phyloP scores from a whole-genome alignment of 495 filamentous ascomycete species.

The Pyronema omphalodes region DNA sequence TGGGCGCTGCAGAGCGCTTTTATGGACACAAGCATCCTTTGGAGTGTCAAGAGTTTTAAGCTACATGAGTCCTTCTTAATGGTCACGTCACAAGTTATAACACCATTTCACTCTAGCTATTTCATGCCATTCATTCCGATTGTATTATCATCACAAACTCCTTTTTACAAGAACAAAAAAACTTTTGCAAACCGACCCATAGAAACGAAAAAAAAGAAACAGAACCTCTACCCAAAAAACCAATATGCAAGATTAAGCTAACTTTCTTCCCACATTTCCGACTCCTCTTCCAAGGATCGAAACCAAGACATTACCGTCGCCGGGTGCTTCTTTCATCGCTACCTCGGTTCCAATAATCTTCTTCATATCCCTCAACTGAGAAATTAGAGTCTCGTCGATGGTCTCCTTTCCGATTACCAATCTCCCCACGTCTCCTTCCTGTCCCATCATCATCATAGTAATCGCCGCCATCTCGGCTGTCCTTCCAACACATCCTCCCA shows the following conservation, averaged over 20 bases:
- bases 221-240: neutral
- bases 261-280: slow-evolving; percentile 87
- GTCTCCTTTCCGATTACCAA: slow-evolving; percentile 51
- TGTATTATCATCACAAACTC: too few relatives aligned
- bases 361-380: slow-evolving; percentile 62
- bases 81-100: too few relatives aligned
- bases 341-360: slow-evolving; percentile 72
- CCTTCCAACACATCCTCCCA: slow-evolving; percentile 63
- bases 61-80: too few relatives aligned
- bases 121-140: too few relatives aligned
- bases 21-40: too few relatives aligned
- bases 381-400: slow-evolving; percentile 60
- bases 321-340: slow-evolving; percentile 63
- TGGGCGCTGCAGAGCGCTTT: too few relatives aligned
- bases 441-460: slow-evolving; percentile 90
- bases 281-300: slow-evolving; percentile 87
- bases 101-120: too few relatives aligned
- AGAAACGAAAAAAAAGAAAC: neutral
- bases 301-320: slow-evolving; percentile 59
- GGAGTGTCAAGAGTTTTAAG: too few relatives aligned
- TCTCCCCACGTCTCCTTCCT: slow-evolving; percentile 38
- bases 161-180: neutral
- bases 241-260: slow-evolving; percentile 40
- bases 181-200: neutral
- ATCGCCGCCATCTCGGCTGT: slow-evolving; percentile 52